These are phyloP conservation scores for Lagenaria siceraria DNA, from an alignment of 306 rosid species.

Conservation along the genomic window DNA sequence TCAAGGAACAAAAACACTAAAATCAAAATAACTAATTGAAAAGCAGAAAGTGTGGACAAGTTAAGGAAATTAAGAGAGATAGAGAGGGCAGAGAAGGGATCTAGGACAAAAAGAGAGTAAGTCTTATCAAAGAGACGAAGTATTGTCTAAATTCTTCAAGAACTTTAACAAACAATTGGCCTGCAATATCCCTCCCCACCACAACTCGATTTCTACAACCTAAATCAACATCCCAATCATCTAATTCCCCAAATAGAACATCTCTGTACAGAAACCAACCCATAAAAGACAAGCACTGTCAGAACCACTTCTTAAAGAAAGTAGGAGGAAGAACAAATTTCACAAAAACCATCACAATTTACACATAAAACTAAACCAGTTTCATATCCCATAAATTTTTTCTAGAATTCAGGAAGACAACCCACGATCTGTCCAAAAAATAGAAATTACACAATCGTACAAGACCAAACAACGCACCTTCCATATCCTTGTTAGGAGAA, in stretches of 20 bases:
- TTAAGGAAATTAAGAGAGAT: too few relatives aligned
- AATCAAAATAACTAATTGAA: too few relatives aligned
- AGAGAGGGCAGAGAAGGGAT: too few relatives aligned
- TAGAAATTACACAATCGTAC: neutral
- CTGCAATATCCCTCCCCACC: constrained; percentile 32
- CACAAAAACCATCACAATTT: neutral
- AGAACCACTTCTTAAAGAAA: constrained; percentile 26
- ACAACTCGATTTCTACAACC: constrained; percentile 41
- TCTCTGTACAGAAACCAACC: constrained; percentile 25
- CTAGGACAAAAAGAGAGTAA: too few relatives aligned
- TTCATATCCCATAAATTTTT: neutral
- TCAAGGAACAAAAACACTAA: too few relatives aligned
- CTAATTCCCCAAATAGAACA: constrained; percentile 31
- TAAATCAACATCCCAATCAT: constrained; percentile 17
- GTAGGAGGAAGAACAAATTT: neutral
- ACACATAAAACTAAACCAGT: neutral
- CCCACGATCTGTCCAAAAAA: neutral
- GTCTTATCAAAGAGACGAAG: too few relatives aligned
- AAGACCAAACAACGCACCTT: neutral
- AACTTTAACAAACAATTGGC: constrained; percentile 38
- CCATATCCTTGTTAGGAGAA: neutral
- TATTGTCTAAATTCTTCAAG: too few relatives aligned
- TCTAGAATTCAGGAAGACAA: neutral
- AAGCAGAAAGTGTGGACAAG: too few relatives aligned
- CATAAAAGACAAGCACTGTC: constrained; percentile 15